Conservation (phyloP, 345 rosid species). For the Eutrema heterophyllum region DNA sequence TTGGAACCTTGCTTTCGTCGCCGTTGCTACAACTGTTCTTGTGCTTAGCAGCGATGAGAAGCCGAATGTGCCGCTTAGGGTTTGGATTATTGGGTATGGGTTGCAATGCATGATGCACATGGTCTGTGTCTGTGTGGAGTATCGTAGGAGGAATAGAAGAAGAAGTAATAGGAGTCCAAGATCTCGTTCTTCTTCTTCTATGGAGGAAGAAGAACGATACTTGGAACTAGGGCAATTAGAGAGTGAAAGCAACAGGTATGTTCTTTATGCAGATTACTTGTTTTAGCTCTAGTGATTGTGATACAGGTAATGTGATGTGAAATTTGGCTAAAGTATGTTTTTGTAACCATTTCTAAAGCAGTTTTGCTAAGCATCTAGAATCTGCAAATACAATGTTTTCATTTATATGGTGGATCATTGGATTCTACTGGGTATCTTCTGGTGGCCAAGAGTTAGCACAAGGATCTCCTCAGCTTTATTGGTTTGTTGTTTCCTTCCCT, state of each 20-base stretch:
- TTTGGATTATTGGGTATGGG: slow-evolving; percentile 81
- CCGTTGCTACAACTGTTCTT: slow-evolving; percentile 57
- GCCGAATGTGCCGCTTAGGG: slow-evolving; percentile 68
- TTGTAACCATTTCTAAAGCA: slow-evolving; percentile 8
- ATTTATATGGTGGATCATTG: slow-evolving; percentile 97
- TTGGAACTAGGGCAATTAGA: slow-evolving; percentile 51
- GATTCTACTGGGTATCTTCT: slow-evolving; percentile 95
- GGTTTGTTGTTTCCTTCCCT: slow-evolving; percentile 35
- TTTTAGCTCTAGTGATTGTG: neutral
- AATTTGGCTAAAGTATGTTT: slow-evolving; percentile 10
- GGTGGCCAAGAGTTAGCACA: slow-evolving; percentile 74
- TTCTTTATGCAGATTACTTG: neutral
- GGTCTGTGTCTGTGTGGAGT: slow-evolving; percentile 75
- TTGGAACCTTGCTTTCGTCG: slow-evolving; percentile 87
- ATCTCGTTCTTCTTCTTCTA: slow-evolving; percentile 23
- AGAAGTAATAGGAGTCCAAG: slow-evolving; percentile 28
- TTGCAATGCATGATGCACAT: slow-evolving; percentile 81
- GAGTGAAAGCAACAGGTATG: slow-evolving; percentile 57
- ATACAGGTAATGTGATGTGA: neutral
- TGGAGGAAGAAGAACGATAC: slow-evolving; percentile 42
- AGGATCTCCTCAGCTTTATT: slow-evolving; percentile 77
- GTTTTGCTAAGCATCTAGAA: slow-evolving; percentile 79
- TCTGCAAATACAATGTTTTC: slow-evolving; percentile 96
- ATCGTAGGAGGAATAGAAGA: slow-evolving; percentile 53
- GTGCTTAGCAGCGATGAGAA: slow-evolving; percentile 54